These are phyloP conservation scores for Talinum fruticosum DNA, from an alignment of 148 eudicot genomes.

Conservation along the genomic window DNA sequence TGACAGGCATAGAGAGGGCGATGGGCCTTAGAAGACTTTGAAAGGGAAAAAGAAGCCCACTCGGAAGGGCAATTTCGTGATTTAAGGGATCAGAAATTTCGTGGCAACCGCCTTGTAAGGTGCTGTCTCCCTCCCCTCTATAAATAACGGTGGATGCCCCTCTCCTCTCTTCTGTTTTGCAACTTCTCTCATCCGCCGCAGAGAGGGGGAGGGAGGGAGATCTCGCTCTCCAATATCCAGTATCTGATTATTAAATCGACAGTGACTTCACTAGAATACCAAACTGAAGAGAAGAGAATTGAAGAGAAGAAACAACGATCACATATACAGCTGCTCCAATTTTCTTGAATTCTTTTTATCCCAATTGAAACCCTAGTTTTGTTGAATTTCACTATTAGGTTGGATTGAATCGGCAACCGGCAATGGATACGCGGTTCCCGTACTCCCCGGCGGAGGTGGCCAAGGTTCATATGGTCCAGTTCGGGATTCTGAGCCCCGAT, in stretches of 20 bases:
- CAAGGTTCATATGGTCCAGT: slow-evolving; percentile 86
- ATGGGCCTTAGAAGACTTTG: not conserved
- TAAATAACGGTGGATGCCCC: slow-evolving; percentile 15
- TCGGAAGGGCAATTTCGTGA: slow-evolving; percentile 7
- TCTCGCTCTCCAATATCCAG: not conserved
- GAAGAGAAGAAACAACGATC: no score
- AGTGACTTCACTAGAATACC: not conserved
- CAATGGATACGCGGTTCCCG: slow-evolving; percentile 85
- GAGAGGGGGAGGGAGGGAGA: slow-evolving; percentile 5
- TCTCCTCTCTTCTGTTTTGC: not conserved
- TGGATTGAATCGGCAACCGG: slow-evolving; percentile 8
- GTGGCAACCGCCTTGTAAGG: not conserved
- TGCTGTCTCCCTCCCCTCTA: slow-evolving; percentile 4
- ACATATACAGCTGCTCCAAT: not conserved
- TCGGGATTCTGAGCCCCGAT: slow-evolving; percentile 95
- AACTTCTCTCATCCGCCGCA: slow-evolving; percentile 21
- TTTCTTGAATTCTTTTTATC: not conserved
- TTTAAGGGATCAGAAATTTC: not conserved
- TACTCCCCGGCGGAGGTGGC: slow-evolving; percentile 93
- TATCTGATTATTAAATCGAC: not conserved
- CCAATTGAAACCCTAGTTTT: slow-evolving; percentile 21
- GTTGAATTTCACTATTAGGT: not conserved
- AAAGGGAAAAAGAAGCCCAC: not conserved
- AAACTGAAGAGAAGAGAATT: no score
- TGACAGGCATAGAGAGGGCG: not conserved